Evolutionary conservation across 2,329 filamentous ascomycete species (phyloP).

Genomic region (Coleophoma crateriformis): DNA sequence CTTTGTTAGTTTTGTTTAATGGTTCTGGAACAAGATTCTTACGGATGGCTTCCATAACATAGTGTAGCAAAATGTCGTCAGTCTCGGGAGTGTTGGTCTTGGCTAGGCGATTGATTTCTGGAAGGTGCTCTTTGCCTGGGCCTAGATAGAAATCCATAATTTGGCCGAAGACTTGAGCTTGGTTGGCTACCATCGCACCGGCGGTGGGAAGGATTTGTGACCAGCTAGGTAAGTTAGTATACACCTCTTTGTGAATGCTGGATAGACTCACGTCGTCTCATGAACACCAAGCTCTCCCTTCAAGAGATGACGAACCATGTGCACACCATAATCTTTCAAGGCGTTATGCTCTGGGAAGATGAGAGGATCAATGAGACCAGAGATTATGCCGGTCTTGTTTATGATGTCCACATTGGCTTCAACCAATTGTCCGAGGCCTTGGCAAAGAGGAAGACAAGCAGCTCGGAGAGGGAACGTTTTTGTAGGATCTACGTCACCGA

Average conservation of each 20-base stretch:
- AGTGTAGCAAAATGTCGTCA: conserved; percentile 61
- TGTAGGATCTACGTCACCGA: conserved; percentile 50
- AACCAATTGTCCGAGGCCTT: conserved; percentile 54
- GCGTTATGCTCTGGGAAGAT: conserved; percentile 40
- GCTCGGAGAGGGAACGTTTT: conserved; percentile 61
- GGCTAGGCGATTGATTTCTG: conserved; percentile 56
- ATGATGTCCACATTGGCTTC: conserved; percentile 59
- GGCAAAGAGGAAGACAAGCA: conserved; percentile 50
- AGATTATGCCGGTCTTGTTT: conserved; percentile 46
- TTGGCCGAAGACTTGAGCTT: conserved; percentile 67
- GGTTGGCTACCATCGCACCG: conserved; percentile 62
- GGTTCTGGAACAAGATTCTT: conserved; percentile 34
- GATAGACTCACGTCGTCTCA: conserved; percentile 49
- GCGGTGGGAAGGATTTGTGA: conserved; percentile 44
- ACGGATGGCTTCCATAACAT: conserved; percentile 64
- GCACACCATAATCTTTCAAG: conserved; percentile 59
- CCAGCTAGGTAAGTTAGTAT: too few relatives aligned
- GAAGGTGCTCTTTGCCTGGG: conserved; percentile 47
- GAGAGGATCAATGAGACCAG: conserved; percentile 34
- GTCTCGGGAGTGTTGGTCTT: conserved; percentile 46
- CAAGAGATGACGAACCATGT: conserved; percentile 58
- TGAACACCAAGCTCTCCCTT: conserved; percentile 56
- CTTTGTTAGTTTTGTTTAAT: conserved; percentile 22
- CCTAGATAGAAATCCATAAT: conserved; percentile 69
- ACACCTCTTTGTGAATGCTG: background rate